Evolutionary conservation across 805 yeast species (phyloP).

Genomic region (Blastobotrys mokoenaii): DNA sequence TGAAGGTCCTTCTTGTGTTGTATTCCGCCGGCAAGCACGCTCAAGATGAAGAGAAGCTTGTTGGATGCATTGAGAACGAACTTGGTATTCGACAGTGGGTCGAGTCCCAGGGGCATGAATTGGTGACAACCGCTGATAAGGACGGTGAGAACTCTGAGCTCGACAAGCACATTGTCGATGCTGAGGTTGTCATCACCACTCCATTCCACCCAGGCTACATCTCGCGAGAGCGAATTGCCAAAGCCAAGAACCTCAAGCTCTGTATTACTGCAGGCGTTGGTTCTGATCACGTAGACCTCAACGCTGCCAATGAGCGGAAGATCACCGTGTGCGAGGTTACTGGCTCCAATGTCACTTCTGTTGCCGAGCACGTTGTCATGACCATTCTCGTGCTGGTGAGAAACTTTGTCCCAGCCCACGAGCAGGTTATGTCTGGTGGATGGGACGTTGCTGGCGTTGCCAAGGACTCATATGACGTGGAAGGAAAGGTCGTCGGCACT

Average conservation of each 20-base stretch:
- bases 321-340: constrained; percentile 73
- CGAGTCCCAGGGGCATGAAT: constrained; percentile 56
- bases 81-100: constrained; percentile 61
- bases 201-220: constrained; percentile 81
- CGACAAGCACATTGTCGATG: constrained; percentile 59
- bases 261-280: constrained; percentile 81
- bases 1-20: constrained; percentile 47
- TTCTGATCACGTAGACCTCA: constrained; percentile 69
- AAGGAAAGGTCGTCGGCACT: constrained; percentile 68
- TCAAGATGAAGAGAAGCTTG: constrained; percentile 46
- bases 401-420: constrained; percentile 74
- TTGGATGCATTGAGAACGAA: constrained; percentile 70
- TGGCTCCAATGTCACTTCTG: constrained; percentile 72
- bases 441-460: constrained; percentile 79
- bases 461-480: constrained; percentile 65
- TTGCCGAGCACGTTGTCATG: constrained; percentile 75
- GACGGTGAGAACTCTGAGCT: constrained; percentile 52
- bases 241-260: constrained; percentile 60
- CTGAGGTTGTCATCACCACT: constrained; percentile 71
- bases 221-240: constrained; percentile 53
- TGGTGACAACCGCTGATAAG: constrained; percentile 59
- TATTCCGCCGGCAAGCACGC: constrained; percentile 56
- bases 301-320: constrained; percentile 53
- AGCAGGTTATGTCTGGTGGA: constrained; percentile 48
- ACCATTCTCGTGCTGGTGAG: constrained; percentile 63